Evolutionary conservation across 1,139 yeast genomes (phyloP).

Genomic region (Hansenula lynferdii): DNA sequence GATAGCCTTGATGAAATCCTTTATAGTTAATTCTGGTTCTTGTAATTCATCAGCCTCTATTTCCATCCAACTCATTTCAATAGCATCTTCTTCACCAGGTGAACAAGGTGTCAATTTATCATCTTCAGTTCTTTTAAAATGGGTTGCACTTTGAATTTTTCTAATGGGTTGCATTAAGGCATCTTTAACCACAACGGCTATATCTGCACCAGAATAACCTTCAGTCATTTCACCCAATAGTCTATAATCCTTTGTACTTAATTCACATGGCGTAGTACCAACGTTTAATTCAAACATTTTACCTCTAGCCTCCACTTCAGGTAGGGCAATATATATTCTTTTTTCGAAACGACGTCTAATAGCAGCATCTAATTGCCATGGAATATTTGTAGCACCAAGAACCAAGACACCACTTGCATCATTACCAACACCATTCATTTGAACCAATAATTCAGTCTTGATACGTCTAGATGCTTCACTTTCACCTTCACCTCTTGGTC

Average conservation of each 20-base stretch:
- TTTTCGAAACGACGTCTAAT: slow-evolving; percentile 95
- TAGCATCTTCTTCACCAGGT: slow-evolving; percentile 87
- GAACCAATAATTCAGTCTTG: slow-evolving; percentile 92
- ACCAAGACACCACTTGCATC: slow-evolving; percentile 92
- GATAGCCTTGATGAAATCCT: slow-evolving; percentile 91
- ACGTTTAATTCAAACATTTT: slow-evolving; percentile 93
- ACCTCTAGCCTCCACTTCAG: slow-evolving; percentile 86
- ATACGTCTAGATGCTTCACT: slow-evolving; percentile 95
- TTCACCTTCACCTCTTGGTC: slow-evolving; percentile 98
- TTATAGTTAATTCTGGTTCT: slow-evolving; percentile 86
- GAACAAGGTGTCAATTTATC: slow-evolving; percentile 83
- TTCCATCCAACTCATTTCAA: slow-evolving; percentile 92
- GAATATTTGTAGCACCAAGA: slow-evolving; percentile 96
- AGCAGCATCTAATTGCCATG: slow-evolving; percentile 99
- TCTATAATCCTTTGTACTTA: slow-evolving; percentile 69
- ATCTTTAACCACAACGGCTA: slow-evolving; percentile 94
- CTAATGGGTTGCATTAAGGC: slow-evolving; percentile 98
- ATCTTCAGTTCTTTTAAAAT: slow-evolving; percentile 56
- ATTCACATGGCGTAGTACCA: slow-evolving; percentile 82
- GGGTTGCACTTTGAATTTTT: slow-evolving; percentile 94
- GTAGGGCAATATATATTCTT: slow-evolving; percentile 91
- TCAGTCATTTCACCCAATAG: slow-evolving; percentile 90
- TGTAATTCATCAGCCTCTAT: slow-evolving; percentile 82
- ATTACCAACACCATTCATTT: slow-evolving; percentile 98
- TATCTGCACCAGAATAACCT: slow-evolving; percentile 97